phyloP scores from a whole-genome alignment of 305 asterid species.

The Plantago rigida region DNA sequence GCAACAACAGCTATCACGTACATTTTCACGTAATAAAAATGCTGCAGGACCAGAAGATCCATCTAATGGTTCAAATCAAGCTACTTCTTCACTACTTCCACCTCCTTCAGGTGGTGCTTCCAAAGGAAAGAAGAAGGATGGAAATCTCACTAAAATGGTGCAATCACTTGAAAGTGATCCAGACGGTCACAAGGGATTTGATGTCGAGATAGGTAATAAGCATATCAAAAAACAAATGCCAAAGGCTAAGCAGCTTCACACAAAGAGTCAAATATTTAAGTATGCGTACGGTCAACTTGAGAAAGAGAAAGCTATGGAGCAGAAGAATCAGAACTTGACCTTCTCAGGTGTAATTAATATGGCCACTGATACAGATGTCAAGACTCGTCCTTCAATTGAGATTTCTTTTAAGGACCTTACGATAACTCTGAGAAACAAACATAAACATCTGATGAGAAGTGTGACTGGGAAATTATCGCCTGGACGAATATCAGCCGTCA shows the following conservation, averaged over 20 bases:
- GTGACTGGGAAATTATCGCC: slow-evolving; percentile 78
- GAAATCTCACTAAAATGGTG: slow-evolving; percentile 60
- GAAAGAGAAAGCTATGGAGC: slow-evolving; percentile 96
- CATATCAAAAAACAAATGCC: slow-evolving; percentile 59
- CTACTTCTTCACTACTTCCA: slow-evolving; percentile 33
- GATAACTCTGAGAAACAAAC: slow-evolving; percentile 64
- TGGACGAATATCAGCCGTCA: slow-evolving; percentile 89
- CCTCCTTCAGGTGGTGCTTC: slow-evolving; percentile 38
- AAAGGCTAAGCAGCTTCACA: slow-evolving; percentile 59
- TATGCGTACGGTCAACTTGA: slow-evolving; percentile 96
- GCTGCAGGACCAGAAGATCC: slow-evolving; percentile 30
- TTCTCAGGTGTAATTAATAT: slow-evolving; percentile 84
- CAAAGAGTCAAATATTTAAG: slow-evolving; percentile 90
- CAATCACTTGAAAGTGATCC: slow-evolving; percentile 56
- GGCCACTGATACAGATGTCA: slow-evolving; percentile 71
- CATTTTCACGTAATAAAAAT: slow-evolving; percentile 52
- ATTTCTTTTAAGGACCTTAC: slow-evolving; percentile 85
- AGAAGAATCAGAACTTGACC: slow-evolving; percentile 67
- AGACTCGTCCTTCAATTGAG: slow-evolving; percentile 77
- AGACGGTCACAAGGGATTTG: slow-evolving; percentile 53
- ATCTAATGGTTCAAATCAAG: slow-evolving; percentile 20
- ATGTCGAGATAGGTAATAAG: slow-evolving; percentile 67
- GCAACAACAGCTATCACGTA: slow-evolving; percentile 62
- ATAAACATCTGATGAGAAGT: slow-evolving; percentile 82
- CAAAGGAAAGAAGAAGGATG: slow-evolving; percentile 38